phyloP scores from a whole-genome alignment of 805 yeast genomes.

The Candida nitratophila region DNA sequence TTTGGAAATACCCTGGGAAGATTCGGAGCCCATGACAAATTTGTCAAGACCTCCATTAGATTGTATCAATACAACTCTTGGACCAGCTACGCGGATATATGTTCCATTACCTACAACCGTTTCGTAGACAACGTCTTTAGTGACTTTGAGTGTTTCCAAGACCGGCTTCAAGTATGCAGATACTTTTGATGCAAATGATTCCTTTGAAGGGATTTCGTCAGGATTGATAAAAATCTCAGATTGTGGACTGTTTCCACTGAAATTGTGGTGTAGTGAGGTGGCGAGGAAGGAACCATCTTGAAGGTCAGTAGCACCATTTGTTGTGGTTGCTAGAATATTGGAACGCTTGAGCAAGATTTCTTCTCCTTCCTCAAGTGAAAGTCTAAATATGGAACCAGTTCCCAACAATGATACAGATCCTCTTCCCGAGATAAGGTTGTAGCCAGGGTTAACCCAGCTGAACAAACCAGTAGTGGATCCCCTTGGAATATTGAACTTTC shows the following conservation, averaged over 20 bases:
- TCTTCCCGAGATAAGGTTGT: constrained; percentile 45
- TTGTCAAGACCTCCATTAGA: constrained; percentile 30
- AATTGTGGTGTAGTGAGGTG: neutral
- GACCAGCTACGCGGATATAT: constrained; percentile 48
- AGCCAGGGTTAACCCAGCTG: constrained; percentile 32
- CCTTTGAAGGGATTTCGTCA: constrained; percentile 6
- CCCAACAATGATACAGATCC: constrained; percentile 52
- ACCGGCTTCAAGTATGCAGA: neutral
- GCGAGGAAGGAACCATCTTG: constrained; percentile 12
- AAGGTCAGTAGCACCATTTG: constrained; percentile 41
- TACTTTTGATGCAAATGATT: constrained; percentile 1
- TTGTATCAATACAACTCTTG: constrained; percentile 43
- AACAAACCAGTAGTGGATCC: constrained; percentile 34
- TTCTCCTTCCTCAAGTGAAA: constrained; percentile 38
- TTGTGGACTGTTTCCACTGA: neutral
- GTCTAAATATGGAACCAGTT: constrained; percentile 44
- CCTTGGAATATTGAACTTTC: constrained; percentile 13
- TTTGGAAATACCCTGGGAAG: constrained; percentile 3
- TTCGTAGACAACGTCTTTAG: constrained; percentile 5
- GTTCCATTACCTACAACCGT: constrained; percentile 29
- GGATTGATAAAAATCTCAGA: constrained; percentile 6
- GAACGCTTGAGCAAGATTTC: constrained; percentile 38
- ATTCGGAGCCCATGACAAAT: constrained; percentile 6
- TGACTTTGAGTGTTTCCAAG: neutral
- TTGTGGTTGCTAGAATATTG: constrained; percentile 43